Conservation (phyloP, 352 stramenopile genomes). For the Globisporangium spinosum region DNA sequence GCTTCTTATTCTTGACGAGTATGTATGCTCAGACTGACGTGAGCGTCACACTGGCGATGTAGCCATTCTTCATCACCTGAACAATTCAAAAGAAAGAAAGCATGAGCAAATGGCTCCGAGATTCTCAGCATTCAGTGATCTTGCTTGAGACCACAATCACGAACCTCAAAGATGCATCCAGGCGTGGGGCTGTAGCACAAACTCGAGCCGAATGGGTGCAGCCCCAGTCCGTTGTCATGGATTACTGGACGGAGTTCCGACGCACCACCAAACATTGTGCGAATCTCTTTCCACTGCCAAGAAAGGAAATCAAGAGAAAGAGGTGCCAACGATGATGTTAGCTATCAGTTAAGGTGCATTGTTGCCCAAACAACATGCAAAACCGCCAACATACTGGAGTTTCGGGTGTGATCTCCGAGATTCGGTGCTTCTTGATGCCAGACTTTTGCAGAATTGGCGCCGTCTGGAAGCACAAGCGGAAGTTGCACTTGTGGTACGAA, state of each 20-base stretch:
- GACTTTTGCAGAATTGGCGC: conserved; percentile 40
- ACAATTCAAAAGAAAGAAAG: neutral
- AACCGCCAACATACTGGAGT: conserved; percentile 37
- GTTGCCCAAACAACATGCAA: neutral
- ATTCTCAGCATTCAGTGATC: neutral
- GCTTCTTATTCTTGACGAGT: neutral
- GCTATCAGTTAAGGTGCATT: neutral
- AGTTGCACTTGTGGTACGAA: conserved; percentile 86
- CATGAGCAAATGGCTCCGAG: neutral
- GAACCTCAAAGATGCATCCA: conserved; percentile 71
- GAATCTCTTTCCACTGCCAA: conserved; percentile 66
- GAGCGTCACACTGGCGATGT: conserved; percentile 70
- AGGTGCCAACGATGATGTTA: neutral
- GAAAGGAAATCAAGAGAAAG: neutral
- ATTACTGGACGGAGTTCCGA: conserved; percentile 65
- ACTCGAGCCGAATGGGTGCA: conserved; percentile 78
- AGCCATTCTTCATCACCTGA: conserved; percentile 73
- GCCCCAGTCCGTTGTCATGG: conserved; percentile 67
- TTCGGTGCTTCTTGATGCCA: conserved; percentile 38
- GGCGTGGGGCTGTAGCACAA: conserved; percentile 70
- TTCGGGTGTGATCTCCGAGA: conserved; percentile 57
- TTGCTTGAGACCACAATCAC: neutral
- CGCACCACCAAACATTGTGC: conserved; percentile 41
- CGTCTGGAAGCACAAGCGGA: conserved; percentile 54
- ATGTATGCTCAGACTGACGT: conserved; percentile 17